phyloP scores from a whole-genome alignment of 805 yeast genomes.

The Metschnikowia lachancei region DNA sequence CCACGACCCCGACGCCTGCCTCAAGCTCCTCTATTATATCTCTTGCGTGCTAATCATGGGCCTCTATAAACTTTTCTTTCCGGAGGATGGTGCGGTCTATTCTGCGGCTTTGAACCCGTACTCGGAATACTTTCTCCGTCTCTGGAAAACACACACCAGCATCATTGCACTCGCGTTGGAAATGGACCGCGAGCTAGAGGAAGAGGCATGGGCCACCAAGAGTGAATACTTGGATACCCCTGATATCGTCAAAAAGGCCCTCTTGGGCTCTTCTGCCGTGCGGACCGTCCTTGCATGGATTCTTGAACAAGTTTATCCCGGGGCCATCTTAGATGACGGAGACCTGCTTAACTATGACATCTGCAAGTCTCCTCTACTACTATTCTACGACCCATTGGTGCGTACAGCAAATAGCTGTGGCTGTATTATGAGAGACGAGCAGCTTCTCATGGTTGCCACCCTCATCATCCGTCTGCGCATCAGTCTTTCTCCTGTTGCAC shows the following conservation, averaged over 20 bases:
- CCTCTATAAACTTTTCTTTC: conserved; percentile 33
- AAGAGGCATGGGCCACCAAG: conserved; percentile 27
- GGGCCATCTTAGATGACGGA: conserved; percentile 1
- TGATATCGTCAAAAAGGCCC: conserved; percentile 28
- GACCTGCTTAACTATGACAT: conserved; percentile 47
- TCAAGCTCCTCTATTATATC: conserved; percentile 31
- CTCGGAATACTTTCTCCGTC: conserved; percentile 49
- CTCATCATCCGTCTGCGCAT: conserved; percentile 29
- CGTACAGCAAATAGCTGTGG: conserved; percentile 57
- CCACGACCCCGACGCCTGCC: conserved; percentile 20
- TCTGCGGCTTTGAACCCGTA: conserved; percentile 60
- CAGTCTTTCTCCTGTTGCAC: conserved; percentile 15
- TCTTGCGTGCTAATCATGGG: conserved; percentile 33
- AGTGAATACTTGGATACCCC: conserved; percentile 31
- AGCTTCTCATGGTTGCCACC: conserved; percentile 56
- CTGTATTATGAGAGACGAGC: conserved; percentile 54
- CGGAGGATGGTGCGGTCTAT: conserved; percentile 23
- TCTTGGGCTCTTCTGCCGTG: conserved; percentile 64
- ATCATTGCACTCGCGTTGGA: conserved; percentile 60
- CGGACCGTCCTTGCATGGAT: conserved; percentile 61
- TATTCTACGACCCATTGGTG: conserved; percentile 67
- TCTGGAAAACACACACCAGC: conserved; percentile 67
- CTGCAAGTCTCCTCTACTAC: conserved; percentile 53
- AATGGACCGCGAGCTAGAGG: conserved; percentile 39
- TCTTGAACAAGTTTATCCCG: conserved; percentile 39